Base-by-base conservation (phyloP, 2,329 filamentous ascomycete species). In the Penicillium sp. region DNA sequence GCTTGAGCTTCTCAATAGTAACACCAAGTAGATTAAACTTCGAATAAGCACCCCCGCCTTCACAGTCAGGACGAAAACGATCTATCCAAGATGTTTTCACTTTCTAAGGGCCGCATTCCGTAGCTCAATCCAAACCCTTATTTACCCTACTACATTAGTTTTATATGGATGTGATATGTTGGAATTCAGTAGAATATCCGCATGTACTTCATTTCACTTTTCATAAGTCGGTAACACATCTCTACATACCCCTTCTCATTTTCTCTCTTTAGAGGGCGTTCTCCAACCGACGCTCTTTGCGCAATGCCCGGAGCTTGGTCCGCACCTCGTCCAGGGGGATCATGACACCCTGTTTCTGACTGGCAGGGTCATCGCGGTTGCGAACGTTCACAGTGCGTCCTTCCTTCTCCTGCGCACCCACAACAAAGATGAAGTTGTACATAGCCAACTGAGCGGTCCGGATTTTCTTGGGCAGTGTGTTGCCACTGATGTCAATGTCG, bases 361-460 rank as follows among this genome's bases (percentile, higher is more conserved):
- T 86, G 43, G 79, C 78, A 19, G 82, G 83, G 63, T 87, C 83
- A 65, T 88, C 86, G 51, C 86, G 78, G 71, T 87, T 87, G 43
- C 86, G 79, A 65, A 87, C 85, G 69, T 88, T 88, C 60, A 87
- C 84, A 4, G 81, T 80, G 57, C 82, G 77, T 21, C 75, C 76
- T 61, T 86, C 81, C 71, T 80, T 82, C 75, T 88, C 86, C 67
- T 84, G 77, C 3, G 84, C 85, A 56, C 86, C 86, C 19, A 88
- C 84, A 35, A 88, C 85, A 13, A 81, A 79, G 54, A 81, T 81
- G 63, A 82, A 81, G 67, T 81, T 82, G 64, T 81, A 81, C 65
- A 80, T 76, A 8, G 74, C 69, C 57, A 81, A 55, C 60, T 82
- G 79, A 19, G 76, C 79, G 24, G 64, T 78, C n/a, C 78, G 74